A percentile compares a stretch with the other conserved stretches of the same genome.
Evolutionary conservation across 1,284 basidiomycete genomes (phyloP).

Genomic region (Austroboletus rostrupii): DNA sequence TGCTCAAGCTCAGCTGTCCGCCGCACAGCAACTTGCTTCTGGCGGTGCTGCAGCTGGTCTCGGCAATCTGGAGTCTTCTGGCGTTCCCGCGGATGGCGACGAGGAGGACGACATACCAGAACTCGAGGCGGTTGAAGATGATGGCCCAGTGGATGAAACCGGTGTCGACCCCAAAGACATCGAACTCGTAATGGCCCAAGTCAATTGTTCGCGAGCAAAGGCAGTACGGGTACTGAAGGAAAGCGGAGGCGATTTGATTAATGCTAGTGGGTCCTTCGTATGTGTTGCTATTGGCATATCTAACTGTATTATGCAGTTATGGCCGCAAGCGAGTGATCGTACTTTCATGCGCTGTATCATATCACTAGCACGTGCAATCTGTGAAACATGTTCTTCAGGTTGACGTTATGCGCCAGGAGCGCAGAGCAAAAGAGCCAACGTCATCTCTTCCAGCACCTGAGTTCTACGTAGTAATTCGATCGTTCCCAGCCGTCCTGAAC

Average conservation of each 20-base stretch:
- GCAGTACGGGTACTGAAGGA: conserved; percentile 86
- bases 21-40: conserved; percentile 79
- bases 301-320: conserved; percentile 35
- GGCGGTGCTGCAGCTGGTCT: conserved; percentile 43
- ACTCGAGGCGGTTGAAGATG: conserved; percentile 75
- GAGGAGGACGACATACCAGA: conserved; percentile 81
- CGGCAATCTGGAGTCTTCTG: conserved; percentile 52
- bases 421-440: background rate
- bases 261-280: conserved; percentile 72
- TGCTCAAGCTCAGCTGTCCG: conserved; percentile 77
- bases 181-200: conserved; percentile 90
- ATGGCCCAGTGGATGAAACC: conserved; percentile 73
- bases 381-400: conserved; percentile 8
- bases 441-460: conserved; percentile 53
- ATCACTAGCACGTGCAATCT: conserved; percentile 24
- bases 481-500: conserved; percentile 81
- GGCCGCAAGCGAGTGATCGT: conserved; percentile 33
- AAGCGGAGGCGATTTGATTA: conserved; percentile 88
- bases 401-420: background rate
- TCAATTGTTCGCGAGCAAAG: conserved; percentile 79
- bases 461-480: conserved; percentile 78
- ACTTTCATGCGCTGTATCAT: conserved; percentile 25
- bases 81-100: conserved; percentile 51
- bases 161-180: conserved; percentile 93
- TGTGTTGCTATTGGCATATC: conserved; percentile 43